These are phyloP conservation scores for Zizania latifolia DNA, from an alignment of 176 grass and related monocot species.

Conservation along the genomic window DNA sequence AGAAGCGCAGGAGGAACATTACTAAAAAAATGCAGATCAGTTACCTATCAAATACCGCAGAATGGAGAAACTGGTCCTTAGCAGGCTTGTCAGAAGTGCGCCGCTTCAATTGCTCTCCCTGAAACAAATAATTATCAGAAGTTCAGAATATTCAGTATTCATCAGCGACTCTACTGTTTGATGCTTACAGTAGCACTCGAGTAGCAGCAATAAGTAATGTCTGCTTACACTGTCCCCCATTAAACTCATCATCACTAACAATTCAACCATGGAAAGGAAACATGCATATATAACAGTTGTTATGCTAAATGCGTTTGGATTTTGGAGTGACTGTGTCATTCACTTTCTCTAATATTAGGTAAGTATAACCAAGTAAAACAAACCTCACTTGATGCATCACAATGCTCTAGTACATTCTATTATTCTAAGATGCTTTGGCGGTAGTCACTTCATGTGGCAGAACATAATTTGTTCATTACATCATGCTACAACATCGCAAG, in stretches of 20 bases:
- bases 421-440: background rate
- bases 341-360: background rate
- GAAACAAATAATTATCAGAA: background rate
- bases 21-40: background rate
- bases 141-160: background rate
- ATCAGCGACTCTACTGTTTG: background rate
- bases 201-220: background rate
- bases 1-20: background rate
- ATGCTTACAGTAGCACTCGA: background rate
- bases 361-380: background rate
- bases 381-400: background rate
- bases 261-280: background rate
- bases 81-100: constrained; percentile 24
- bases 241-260: background rate
- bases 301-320: background rate
- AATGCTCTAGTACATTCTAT: background rate
- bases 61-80: constrained; percentile 29
- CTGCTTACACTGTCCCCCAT: background rate
- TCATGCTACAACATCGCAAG: background rate
- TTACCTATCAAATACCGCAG: constrained; percentile 44
- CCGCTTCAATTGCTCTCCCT: constrained; percentile 88
- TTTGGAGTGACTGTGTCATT: background rate
- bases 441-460: background rate
- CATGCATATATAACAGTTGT: background rate
- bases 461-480: background rate